phyloP scores from a whole-genome alignment of 176 grass and related monocot species.

The Juncus effusus region DNA sequence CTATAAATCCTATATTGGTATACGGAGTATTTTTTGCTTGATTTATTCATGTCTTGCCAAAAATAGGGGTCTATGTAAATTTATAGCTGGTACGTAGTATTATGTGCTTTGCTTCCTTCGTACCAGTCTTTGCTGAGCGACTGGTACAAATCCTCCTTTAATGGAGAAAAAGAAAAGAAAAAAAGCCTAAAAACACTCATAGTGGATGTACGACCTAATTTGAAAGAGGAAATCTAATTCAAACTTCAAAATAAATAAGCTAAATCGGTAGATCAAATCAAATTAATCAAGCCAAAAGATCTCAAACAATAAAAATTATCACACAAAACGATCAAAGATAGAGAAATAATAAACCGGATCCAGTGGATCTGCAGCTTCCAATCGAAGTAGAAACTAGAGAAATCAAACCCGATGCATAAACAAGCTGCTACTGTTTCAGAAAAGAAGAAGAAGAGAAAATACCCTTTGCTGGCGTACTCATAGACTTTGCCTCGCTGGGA shows the following conservation, averaged over 20 bases:
- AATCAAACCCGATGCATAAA: background rate
- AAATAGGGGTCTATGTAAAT: slow-evolving; percentile 9
- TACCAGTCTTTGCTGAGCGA: slow-evolving; percentile 13
- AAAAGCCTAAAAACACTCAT: slow-evolving; percentile 6
- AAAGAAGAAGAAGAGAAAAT: background rate
- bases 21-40: background rate
- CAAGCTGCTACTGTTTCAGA: background rate
- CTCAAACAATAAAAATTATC: background rate
- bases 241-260: background rate
- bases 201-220: slow-evolving; percentile 11
- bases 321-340: background rate
- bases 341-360: background rate
- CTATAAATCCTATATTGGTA: slow-evolving; percentile 1
- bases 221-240: background rate
- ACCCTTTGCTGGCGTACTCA: slow-evolving; percentile 57
- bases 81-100: slow-evolving; percentile 8
- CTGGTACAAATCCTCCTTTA: slow-evolving; percentile 2
- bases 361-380: no score
- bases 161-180: background rate
- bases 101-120: background rate
- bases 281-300: no score
- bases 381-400: background rate
- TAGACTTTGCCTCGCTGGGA: slow-evolving; percentile 69
- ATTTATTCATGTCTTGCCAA: background rate
- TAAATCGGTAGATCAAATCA: no score